Base-by-base conservation (phyloP, 805 yeast species). In the Teunomyces cretensis region DNA sequence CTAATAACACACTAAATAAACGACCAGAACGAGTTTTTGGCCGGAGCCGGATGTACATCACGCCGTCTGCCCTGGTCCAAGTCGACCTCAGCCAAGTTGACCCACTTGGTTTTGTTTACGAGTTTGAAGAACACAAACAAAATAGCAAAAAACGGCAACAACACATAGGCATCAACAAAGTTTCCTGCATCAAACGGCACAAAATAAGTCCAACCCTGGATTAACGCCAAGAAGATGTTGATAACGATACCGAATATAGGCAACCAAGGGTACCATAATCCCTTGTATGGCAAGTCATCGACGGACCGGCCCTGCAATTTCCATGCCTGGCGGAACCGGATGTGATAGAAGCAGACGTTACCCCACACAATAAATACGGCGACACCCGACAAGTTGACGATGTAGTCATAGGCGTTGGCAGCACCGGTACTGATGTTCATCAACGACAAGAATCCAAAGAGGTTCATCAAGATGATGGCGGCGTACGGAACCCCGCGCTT, bases 291-390 rank as follows among this genome's bases (percentile, higher is more conserved):
- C 26, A 70, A 55, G 7, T 64, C 69, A 27, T 55, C 63, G 2
- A 61, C 45, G 6, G 64, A 53, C 28, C 72, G 57, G 22, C 74
- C 74, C 48, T 70, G 76, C 2, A 61, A 38, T 40, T 51, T 59
- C 74, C 67, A 63, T 0, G 75, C 74, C 39, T 53, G 44, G 51
- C 88, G 72, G 58, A 83, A 81, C 36, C 86, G 64, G 13, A 82
- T 46, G 50, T 84, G 87, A 30, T 77, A 72, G 41, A 74, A 67
- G 15, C 81, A 74, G 19, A 83, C 78, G 9, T 74, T 65, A 6
- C 82, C 84, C 89, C 88, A 83, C 2, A 82, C 87, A 40, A 83
- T 70, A 46, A 83, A 84, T 2, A 82, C 80, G 1, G 85, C 80
- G 16, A 84, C 85, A 47, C 88, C 88, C 2, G 84, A 74, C 36